Evolutionary conservation across 306 rosid species (phyloP).

Genomic region (Abrus pulchellus): DNA sequence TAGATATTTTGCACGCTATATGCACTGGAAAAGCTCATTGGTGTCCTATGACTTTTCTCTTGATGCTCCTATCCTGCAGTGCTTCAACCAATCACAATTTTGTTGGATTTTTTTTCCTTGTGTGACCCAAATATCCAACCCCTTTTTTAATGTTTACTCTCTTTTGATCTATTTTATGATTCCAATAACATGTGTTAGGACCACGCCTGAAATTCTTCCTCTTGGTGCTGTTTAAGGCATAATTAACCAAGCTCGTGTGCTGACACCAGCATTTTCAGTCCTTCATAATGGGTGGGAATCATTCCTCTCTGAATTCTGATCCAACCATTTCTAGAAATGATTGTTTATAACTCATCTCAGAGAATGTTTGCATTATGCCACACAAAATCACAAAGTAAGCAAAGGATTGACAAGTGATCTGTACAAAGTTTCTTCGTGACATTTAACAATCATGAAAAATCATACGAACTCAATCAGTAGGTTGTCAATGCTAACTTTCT

Average conservation of each 20-base stretch:
- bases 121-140: constrained; percentile 11
- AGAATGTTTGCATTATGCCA: constrained; percentile 48
- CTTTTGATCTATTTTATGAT: constrained; percentile 33
- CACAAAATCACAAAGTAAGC: constrained; percentile 30
- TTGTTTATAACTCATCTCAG: constrained; percentile 51
- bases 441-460: constrained; percentile 44
- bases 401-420: constrained; percentile 33
- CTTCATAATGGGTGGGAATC: constrained; percentile 34
- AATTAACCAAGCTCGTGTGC: constrained; percentile 41
- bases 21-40: constrained; percentile 41
- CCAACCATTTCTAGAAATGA: constrained; percentile 46
- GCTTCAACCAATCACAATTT: constrained; percentile 38
- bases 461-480: constrained; percentile 17
- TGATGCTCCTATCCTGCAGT: constrained; percentile 47
- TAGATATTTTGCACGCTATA: constrained; percentile 45
- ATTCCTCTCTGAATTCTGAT: constrained; percentile 37
- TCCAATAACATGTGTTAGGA: constrained; percentile 41
- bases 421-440: neutral
- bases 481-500: constrained; percentile 22
- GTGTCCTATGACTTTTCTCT: constrained; percentile 49
- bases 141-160: neutral
- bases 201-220: constrained; percentile 29
- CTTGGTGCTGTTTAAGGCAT: constrained; percentile 27
- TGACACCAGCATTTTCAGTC: constrained; percentile 40
- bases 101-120: constrained; percentile 41